A percentile compares a stretch with the other conserved stretches of the same genome.
phyloP scores from a whole-genome alignment of 2,329 filamentous ascomycete species.

The Torrubiella hemipterigena region DNA sequence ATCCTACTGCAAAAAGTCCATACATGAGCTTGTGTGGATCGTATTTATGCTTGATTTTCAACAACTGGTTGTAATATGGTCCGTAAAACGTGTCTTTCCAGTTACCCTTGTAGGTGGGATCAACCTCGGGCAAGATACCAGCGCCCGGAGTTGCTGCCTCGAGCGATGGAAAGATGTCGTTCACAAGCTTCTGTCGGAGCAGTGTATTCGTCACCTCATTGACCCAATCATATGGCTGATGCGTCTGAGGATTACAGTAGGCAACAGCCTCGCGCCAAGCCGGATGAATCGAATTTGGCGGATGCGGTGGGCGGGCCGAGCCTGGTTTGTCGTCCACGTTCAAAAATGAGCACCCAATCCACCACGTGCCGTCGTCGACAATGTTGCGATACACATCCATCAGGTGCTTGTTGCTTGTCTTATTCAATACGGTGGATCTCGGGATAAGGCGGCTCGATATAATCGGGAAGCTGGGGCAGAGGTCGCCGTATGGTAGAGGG shows the following conservation, averaged over 20 bases:
- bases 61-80: background rate
- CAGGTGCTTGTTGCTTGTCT: background rate
- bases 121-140: background rate
- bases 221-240: background rate
- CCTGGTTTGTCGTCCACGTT: background rate
- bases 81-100: background rate
- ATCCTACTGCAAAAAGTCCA: background rate
- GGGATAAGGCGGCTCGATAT: background rate
- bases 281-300: background rate
- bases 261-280: background rate
- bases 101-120: background rate
- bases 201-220: background rate
- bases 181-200: background rate
- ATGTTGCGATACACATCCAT: background rate
- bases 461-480: background rate
- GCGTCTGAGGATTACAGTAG: too few relatives aligned
- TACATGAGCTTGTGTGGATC: background rate
- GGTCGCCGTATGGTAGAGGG: background rate
- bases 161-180: background rate
- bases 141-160: background rate
- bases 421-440: background rate
- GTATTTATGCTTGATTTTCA: background rate
- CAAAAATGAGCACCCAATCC: background rate
- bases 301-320: background rate
- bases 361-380: background rate